A percentile compares a stretch with the other conserved stretches of the same genome.
Evolutionary conservation across 768 basidiomycete species (phyloP).

Genomic region (Phaeotremella skinneri): DNA sequence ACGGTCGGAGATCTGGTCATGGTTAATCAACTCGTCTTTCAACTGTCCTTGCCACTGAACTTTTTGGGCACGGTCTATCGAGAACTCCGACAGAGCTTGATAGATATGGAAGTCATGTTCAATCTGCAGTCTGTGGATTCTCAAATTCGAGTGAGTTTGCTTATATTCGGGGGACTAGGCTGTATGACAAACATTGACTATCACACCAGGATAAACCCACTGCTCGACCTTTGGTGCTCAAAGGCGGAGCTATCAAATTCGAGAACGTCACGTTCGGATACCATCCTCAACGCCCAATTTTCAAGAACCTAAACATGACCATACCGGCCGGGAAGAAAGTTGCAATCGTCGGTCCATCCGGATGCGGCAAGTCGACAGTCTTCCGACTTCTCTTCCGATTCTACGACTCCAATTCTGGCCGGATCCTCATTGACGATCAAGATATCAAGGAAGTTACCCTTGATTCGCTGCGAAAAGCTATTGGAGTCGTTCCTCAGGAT

Average conservation of each 20-base stretch:
- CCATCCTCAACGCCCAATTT: conserved; percentile 87
- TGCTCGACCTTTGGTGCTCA: conserved; percentile 66
- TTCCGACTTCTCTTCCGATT: conserved; percentile 91
- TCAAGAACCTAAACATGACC: conserved; percentile 78
- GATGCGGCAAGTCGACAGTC: conserved; percentile 96
- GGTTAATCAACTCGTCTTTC: conserved; percentile 98
- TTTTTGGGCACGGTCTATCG: conserved; percentile 95
- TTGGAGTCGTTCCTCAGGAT: conserved; percentile 97
- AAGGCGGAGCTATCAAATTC: conserved; percentile 85
- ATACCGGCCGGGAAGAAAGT: conserved; percentile 96
- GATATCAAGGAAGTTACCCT: conserved; percentile 72
- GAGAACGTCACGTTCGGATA: conserved; percentile 90
- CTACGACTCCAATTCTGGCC: conserved; percentile 77
- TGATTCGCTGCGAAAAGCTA: conserved; percentile 65
- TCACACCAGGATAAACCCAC: conserved; percentile 62
- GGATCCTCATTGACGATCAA: conserved; percentile 81
- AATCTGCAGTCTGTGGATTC: conserved; percentile 79
- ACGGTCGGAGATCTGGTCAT: conserved; percentile 97
- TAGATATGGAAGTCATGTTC: conserved; percentile 96
- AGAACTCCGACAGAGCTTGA: conserved; percentile 88
- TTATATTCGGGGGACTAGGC: not conserved
- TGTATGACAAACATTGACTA: not conserved
- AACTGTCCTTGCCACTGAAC: conserved; percentile 91
- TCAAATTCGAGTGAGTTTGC: conserved; percentile 60
- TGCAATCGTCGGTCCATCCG: conserved; percentile 93